Conservation (phyloP, 2,329 filamentous ascomycete species). For the Trichocomaceae sp. region DNA sequence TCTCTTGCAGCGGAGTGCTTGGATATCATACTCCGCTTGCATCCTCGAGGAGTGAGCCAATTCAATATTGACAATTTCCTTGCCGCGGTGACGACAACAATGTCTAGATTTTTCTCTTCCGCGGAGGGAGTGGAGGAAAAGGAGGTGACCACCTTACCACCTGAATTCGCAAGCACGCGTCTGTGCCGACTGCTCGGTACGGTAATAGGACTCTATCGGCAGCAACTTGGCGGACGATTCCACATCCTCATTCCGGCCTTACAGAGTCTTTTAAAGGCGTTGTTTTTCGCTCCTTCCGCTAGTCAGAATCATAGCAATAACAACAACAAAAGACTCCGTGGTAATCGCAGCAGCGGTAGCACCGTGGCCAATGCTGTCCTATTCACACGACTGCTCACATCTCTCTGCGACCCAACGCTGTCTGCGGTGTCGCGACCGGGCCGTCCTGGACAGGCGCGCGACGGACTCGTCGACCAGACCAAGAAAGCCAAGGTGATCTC, state of each 20-base stretch:
- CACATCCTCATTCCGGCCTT: constrained; percentile 53
- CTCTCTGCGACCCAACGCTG: constrained; percentile 56
- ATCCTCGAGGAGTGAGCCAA: constrained; percentile 38
- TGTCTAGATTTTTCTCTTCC: neutral
- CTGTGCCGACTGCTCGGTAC: constrained; percentile 49
- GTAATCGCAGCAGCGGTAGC: neutral
- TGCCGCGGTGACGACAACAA: constrained; percentile 27
- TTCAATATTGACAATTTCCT: constrained; percentile 42
- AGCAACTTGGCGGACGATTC: constrained; percentile 54
- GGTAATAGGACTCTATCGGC: constrained; percentile 51
- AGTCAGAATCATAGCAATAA: constrained; percentile 34
- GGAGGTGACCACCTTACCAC: constrained; percentile 25
- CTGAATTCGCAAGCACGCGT: constrained; percentile 34
- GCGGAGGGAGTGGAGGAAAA: constrained; percentile 14
- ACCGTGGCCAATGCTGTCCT: constrained; percentile 37
- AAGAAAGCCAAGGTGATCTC: constrained; percentile 53
- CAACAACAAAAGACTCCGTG: constrained; percentile 19
- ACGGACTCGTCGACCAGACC: constrained; percentile 52
- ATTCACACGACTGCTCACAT: constrained; percentile 52
- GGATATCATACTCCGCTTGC: constrained; percentile 34
- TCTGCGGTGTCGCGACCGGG: constrained; percentile 44
- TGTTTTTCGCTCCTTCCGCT: constrained; percentile 40
- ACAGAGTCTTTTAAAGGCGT: constrained; percentile 48
- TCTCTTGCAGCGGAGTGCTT: constrained; percentile 35
- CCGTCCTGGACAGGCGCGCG: constrained; percentile 28